Evolutionary conservation across 208 protist genomes (phyloP).

Genomic region (Wallacemonas sp.): DNA sequence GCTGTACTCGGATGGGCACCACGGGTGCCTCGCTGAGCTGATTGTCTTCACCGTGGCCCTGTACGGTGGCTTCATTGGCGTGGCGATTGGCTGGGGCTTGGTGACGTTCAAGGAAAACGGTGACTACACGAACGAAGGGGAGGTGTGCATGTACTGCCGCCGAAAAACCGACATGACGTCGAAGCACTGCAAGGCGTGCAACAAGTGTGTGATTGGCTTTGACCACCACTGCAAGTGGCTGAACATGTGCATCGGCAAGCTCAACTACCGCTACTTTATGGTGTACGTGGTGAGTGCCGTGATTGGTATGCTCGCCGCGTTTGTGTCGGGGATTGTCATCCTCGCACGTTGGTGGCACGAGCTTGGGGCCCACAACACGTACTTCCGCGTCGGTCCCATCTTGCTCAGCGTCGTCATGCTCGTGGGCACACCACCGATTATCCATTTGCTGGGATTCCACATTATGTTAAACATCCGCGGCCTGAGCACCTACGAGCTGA

Average conservation of each 20-base stretch:
- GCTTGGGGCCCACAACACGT: constrained; percentile 43
- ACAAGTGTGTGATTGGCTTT: constrained; percentile 87
- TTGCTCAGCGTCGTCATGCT: constrained; percentile 41
- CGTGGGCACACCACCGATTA: constrained; percentile 33
- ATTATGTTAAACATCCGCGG: constrained; percentile 37
- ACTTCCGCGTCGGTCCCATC: constrained; percentile 63
- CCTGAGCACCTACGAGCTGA: constrained; percentile 70
- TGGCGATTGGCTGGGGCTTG: constrained; percentile 32
- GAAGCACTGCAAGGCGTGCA: constrained; percentile 92
- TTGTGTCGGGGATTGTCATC: constrained; percentile 39
- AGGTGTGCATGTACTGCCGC: constrained; percentile 67
- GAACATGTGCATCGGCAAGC: constrained; percentile 85
- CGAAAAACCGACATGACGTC: constrained; percentile 50
- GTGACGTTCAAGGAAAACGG: constrained; percentile 70
- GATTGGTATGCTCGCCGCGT: constrained; percentile 21
- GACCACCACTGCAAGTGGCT: constrained; percentile 95
- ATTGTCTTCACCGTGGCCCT: constrained; percentile 39
- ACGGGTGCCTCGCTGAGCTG: constrained; percentile 42
- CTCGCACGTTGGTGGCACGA: constrained; percentile 62
- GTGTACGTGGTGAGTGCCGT: constrained; percentile 41
- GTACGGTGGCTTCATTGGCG: constrained; percentile 13
- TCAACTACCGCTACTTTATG: constrained; percentile 85
- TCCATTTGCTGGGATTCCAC: constrained; percentile 73
- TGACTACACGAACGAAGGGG: constrained; percentile 52
- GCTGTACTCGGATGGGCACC: constrained; percentile 39